phyloP scores from a whole-genome alignment of 2,329 filamentous ascomycete species.

The Xylariaceae sp. region DNA sequence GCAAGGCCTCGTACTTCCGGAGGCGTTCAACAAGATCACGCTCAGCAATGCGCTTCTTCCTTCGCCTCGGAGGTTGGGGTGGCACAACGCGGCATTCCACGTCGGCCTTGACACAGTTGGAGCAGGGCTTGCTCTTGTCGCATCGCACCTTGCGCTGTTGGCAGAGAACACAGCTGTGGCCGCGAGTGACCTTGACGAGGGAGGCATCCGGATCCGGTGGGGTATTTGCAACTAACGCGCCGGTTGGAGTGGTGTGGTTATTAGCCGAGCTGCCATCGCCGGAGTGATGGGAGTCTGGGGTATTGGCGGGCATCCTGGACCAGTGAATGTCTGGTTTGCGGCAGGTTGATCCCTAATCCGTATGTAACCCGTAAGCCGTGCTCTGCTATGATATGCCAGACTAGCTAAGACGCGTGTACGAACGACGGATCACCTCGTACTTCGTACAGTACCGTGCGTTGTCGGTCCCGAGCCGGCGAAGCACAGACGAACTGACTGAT shows the following conservation, averaged over 20 bases:
- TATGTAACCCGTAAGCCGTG: background rate
- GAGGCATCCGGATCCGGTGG: constrained; percentile 37
- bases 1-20: constrained; percentile 60
- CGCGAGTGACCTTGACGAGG: constrained; percentile 51
- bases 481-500: constrained; percentile 6
- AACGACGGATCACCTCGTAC: background rate
- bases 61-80: constrained; percentile 51
- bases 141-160: constrained; percentile 73
- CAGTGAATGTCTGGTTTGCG: constrained; percentile 1
- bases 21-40: constrained; percentile 65
- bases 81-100: constrained; percentile 57
- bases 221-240: constrained; percentile 28
- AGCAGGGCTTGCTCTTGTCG: constrained; percentile 66
- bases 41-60: constrained; percentile 63
- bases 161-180: constrained; percentile 64
- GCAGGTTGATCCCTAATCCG: background rate
- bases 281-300: constrained; percentile 30
- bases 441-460: background rate
- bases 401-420: too few species aligned
- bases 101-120: constrained; percentile 59
- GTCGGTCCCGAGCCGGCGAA: constrained; percentile 20
- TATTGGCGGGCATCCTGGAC: constrained; percentile 27
- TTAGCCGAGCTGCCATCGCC: constrained; percentile 27
- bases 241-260: constrained; percentile 28
- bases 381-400: constrained; percentile 6